Evolutionary conservation across 441 rosid genomes (phyloP).

Genomic region (Pelargonium fulgidum): DNA sequence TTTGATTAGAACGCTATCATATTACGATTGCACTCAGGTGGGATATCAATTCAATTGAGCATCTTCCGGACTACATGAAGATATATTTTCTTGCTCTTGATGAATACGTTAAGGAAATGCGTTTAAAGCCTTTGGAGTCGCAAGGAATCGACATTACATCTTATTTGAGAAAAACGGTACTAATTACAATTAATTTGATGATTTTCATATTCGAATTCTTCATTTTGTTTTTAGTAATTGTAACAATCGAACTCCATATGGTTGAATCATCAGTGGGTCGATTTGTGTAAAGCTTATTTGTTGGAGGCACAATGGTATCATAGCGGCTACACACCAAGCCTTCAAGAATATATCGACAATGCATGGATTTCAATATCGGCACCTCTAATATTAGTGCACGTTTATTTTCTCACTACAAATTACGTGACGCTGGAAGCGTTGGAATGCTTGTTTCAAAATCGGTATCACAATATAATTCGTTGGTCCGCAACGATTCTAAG

Average conservation of each 20-base stretch:
- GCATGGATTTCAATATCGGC: constrained; percentile 7
- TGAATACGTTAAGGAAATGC: neutral
- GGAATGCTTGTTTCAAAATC: neutral
- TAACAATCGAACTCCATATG: too few species aligned
- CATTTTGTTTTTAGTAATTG: too few species aligned
- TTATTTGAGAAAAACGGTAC: too few species aligned
- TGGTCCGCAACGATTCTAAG: neutral
- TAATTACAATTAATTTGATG: too few species aligned
- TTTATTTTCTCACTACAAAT: neutral
- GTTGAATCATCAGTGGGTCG: constrained; percentile 19
- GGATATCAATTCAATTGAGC: neutral
- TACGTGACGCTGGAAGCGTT: neutral
- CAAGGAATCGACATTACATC: too few species aligned
- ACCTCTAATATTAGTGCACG: neutral
- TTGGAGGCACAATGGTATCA: constrained; percentile 17
- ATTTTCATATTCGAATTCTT: too few species aligned
- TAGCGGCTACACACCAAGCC: neutral
- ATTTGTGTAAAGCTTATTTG: constrained; percentile 8
- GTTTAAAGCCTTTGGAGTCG: too few species aligned
- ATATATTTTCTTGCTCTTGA: neutral
- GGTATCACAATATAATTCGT: constrained; percentile 7
- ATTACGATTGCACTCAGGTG: too few species aligned
- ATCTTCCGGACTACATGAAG: neutral
- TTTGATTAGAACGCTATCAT: too few species aligned
- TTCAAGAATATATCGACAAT: constrained; percentile 16